phyloP scores from a whole-genome alignment of 345 rosid species.

The Acer saccharum region DNA sequence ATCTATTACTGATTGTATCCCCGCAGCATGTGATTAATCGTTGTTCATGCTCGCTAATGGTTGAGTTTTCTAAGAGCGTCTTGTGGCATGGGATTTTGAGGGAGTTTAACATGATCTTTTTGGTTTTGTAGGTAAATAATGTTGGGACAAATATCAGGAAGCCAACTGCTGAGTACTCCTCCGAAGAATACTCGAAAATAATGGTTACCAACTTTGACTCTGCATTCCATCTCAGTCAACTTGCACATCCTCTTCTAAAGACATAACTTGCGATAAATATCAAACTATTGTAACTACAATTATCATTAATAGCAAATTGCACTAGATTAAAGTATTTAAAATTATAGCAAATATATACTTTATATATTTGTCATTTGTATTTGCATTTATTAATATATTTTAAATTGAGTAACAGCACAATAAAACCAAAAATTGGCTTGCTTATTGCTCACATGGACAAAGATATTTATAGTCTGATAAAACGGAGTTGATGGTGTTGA shows the following conservation, averaged over 20 bases:
- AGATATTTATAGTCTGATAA: neutral
- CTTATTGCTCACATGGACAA: neutral
- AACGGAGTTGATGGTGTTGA: neutral
- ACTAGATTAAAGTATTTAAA: too few species aligned
- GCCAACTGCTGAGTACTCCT: slow-evolving; percentile 68
- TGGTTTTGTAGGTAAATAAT: slow-evolving; percentile 67
- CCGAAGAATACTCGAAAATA: slow-evolving; percentile 60
- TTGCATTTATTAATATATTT: neutral
- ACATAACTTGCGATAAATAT: too few species aligned
- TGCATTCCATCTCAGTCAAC: slow-evolving; percentile 73
- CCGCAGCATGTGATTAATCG: too few species aligned
- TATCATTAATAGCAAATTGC: too few species aligned
- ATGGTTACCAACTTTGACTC: slow-evolving; percentile 80
- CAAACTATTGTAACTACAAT: too few species aligned
- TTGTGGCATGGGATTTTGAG: neutral
- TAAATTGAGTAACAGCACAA: neutral
- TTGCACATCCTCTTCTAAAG: slow-evolving; percentile 83
- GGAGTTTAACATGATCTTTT: slow-evolving; percentile 8
- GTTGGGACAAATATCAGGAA: slow-evolving; percentile 84
- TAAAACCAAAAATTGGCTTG: neutral
- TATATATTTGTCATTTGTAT: too few species aligned
- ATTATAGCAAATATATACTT: too few species aligned
- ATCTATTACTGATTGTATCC: too few species aligned
- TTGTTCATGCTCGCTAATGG: neutral
- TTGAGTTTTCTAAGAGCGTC: neutral